Base-by-base conservation (phyloP, 495 filamentous ascomycete species). In the Penicillium canescens region DNA sequence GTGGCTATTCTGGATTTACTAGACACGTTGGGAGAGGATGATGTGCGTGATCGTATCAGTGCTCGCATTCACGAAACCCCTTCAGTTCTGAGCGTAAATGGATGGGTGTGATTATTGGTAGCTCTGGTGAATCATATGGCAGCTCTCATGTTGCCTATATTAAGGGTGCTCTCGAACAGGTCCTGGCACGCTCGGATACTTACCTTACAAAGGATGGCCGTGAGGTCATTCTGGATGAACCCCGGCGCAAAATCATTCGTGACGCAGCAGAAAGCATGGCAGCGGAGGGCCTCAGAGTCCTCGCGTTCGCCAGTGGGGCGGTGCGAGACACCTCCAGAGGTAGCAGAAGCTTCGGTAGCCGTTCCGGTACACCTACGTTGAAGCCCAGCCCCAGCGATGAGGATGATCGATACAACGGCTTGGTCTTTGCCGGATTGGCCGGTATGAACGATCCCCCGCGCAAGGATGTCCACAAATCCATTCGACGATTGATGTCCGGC, bases 21-120 rank as follows among this genome's bases (percentile, higher is more conserved):
- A 28, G 94, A 99, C 69, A 78, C 82, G 4, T 90, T 96, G 63
- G 91, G 87, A 21, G 91, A 96, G 62, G 87, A 92, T 42, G 94
- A 99, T 72, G 84, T 93, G 18, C 84, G 94, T 40, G 89, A 96
- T 35, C 83, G 87, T 12, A 85, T 96, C 48, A 89, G 90, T 35
- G 81, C 80, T 26, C 86, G 92, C 33, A 81, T 86, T 14, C 82
- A 83, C 20, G 94, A 98, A 64, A 91, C 89, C 2, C 94, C 0
- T 99, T 99, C 65, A 96, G 91, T 63, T 98, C 94, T 1, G 92
- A 97, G 61, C 83, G 91, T 42, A 99, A 97, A 71, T 99, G 94
- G 93, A 99, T 98, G 94, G 94, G 94, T 33, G 92, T 96, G 12
- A 84, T 89, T 2, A 91, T 96, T 57, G 85, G 86, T 28, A 78